Evolutionary conservation across 129 eudicot species (phyloP).

Genomic region (Cynara cardunculus): DNA sequence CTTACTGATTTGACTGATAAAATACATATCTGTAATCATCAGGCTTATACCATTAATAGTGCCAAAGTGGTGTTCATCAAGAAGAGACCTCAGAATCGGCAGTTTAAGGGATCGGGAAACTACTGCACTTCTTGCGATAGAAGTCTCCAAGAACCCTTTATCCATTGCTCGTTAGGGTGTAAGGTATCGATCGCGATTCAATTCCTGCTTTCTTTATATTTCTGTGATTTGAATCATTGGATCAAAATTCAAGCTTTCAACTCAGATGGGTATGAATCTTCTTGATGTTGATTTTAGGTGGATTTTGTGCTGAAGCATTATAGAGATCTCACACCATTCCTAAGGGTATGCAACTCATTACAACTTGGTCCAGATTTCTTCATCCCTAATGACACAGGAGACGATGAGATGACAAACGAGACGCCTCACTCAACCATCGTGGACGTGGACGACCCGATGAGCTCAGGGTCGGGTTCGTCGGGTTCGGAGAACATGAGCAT

Average conservation of each 20-base stretch:
- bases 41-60: conserved; percentile 94
- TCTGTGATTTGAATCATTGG: neutral
- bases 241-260: neutral
- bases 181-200: conserved; percentile 52
- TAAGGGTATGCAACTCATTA: conserved; percentile 68
- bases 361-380: conserved; percentile 92
- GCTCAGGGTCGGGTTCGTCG: conserved; percentile 68
- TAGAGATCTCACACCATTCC: conserved; percentile 71
- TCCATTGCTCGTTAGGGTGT: conserved; percentile 96
- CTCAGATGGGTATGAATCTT: neutral
- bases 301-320: conserved; percentile 77
- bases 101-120: conserved; percentile 78
- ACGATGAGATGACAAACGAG: conserved; percentile 55
- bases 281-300: conserved; percentile 41
- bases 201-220: neutral
- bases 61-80: conserved; percentile 88
- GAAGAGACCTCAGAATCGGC: conserved; percentile 94
- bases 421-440: conserved; percentile 73
- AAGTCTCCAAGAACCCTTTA: conserved; percentile 91
- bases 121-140: conserved; percentile 96
- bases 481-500: conserved; percentile 80
- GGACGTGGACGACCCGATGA: conserved; percentile 67
- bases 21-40: neutral
- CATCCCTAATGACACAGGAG: conserved; percentile 82
- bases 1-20: conserved; percentile 15